These are phyloP conservation scores for Sarcomyxa edulis DNA, from an alignment of 768 basidiomycete species.

Conservation along the genomic window DNA sequence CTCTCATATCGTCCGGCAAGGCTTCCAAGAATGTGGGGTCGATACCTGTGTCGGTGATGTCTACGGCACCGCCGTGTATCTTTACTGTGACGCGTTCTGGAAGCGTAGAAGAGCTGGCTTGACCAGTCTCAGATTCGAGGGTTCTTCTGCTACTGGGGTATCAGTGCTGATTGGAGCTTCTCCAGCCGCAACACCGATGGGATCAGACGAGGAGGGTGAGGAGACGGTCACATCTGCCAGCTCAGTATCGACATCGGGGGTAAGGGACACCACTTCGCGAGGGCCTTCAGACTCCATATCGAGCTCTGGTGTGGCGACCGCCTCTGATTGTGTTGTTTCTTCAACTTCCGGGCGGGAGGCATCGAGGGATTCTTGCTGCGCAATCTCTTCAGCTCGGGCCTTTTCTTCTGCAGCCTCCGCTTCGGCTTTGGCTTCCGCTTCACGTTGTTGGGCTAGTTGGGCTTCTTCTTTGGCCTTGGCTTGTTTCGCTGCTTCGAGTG, in stretches of 20 bases:
- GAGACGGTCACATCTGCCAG: conserved; percentile 39
- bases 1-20: conserved; percentile 96
- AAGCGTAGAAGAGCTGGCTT: conserved; percentile 23
- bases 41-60: conserved; percentile 98
- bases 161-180: conserved; percentile 12
- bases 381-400: too few relatives aligned
- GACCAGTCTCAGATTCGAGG: conserved; percentile 17
- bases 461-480: conserved; percentile 56
- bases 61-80: conserved; percentile 89
- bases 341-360: too few relatives aligned
- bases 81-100: conserved; percentile 77
- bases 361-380: too few relatives aligned
- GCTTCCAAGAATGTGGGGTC: conserved; percentile 98
- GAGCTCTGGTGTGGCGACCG: conserved; percentile 3
- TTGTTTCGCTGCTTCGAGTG: conserved; percentile 56
- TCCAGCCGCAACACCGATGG: not conserved
- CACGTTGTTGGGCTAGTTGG: conserved; percentile 33
- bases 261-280: too few relatives aligned
- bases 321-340: conserved; percentile 8
- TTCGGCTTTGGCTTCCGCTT: conserved; percentile 33
- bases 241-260: conserved; percentile 40
- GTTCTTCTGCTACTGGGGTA: conserved; percentile 11
- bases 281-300: conserved; percentile 1
- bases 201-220: not conserved
- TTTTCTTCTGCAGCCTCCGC: conserved; percentile 34